Evolutionary conservation across 345 rosid genomes (phyloP).

Genomic region (Punica granatum): DNA sequence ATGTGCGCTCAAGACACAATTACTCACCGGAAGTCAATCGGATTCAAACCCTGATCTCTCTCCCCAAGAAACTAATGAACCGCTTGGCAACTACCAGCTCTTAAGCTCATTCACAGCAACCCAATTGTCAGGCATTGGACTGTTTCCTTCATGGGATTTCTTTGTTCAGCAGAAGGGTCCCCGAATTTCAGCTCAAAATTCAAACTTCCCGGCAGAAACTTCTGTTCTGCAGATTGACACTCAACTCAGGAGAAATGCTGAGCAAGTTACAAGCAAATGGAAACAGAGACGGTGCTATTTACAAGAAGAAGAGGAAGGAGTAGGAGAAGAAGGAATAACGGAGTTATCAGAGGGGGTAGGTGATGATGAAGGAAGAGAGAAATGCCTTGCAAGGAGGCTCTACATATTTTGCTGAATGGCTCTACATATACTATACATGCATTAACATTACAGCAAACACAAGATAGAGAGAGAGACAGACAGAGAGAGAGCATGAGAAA

Average conservation of each 20-base stretch:
- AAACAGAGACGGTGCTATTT: neutral
- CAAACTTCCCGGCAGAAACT: neutral
- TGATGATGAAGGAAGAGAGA: slow-evolving; percentile 26
- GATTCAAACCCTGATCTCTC: slow-evolving; percentile 10
- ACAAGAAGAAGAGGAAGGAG: neutral
- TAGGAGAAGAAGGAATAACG: slow-evolving; percentile 21
- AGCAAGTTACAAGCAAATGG: neutral
- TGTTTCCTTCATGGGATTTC: slow-evolving; percentile 27
- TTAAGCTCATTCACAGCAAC: slow-evolving; percentile 11
- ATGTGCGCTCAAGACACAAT: neutral
- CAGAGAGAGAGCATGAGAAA: slow-evolving; percentile 5
- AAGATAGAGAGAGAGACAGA: neutral
- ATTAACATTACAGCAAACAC: neutral
- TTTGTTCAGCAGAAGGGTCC: slow-evolving; percentile 13
- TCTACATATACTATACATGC: neutral
- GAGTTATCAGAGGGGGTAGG: slow-evolving; percentile 57
- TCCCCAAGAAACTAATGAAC: neutral
- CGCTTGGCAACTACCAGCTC: slow-evolving; percentile 6
- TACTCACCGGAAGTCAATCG: slow-evolving; percentile 1
- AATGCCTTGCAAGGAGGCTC: slow-evolving; percentile 17
- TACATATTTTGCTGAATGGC: no score
- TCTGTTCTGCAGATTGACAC: neutral
- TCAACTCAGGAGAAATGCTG: slow-evolving; percentile 2
- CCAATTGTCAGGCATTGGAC: slow-evolving; percentile 24
- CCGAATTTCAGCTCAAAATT: slow-evolving; percentile 9